Evolutionary conservation across 2,329 filamentous ascomycete species (phyloP), one percentile per base, ranked within the genome.

Genomic region (Parafenestella ontariensis): DNA sequence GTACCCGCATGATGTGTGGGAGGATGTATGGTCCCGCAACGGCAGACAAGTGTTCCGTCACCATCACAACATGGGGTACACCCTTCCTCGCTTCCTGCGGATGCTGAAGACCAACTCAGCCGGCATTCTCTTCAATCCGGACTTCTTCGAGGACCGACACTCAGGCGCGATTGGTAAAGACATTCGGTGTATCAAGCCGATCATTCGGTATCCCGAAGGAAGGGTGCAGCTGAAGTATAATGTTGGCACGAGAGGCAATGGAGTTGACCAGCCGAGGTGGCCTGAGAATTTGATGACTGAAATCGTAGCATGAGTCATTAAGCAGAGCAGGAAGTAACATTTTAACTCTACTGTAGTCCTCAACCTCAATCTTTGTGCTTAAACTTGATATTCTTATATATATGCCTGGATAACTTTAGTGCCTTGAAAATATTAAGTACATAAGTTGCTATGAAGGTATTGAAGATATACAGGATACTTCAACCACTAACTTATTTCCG

Each of bases 161-260:
- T 72, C 73, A 3, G 71, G 72, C 44, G 75, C 75, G 2, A 59
- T 82, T 13, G 77, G 72, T 0, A 71, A 63, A 9, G 66, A 72
- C 1, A 70, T 84, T 18, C 56, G 68, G 3, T 70, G 69, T 17
- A 73, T 80, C 7, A 82, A 80, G 58, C 81, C 82, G 0, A 68
- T 84, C 6, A 70, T 79, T 6, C 66, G 73, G 37, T 83, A 63
- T 43, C 64, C 66, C 1, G 52, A 61, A 1, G 64, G 60, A 0
- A 59, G 50, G 17, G 69, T 72, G 8, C 34, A 78, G 44, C 66
- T 81, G 41, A 70, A 71, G 26, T 84, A 76, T 60, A 79, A 82
- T 54, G 72, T 85, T 17, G 80, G 81, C 1, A 82, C 81, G 3
- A 73, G 82, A 60, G 74, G 74, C 7, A 85, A 85, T 65, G 82